Conservation (phyloP, 495 filamentous ascomycete genomes). For the Neurospora sp. region DNA sequence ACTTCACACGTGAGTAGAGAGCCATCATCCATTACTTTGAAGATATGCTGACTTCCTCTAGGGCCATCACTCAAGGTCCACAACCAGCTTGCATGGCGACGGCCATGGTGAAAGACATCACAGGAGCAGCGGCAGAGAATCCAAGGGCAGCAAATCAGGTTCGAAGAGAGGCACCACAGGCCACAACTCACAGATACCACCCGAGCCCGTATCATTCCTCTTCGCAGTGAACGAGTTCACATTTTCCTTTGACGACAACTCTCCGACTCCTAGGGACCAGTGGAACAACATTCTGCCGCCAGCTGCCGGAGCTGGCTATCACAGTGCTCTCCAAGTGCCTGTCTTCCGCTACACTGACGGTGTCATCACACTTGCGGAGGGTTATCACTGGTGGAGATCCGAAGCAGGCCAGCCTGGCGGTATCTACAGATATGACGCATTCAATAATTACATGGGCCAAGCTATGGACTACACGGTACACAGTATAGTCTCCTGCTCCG, state of each 20-base stretch:
- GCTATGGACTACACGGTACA: neutral
- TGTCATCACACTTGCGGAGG: neutral
- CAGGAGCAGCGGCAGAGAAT: neutral
- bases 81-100: neutral
- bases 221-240: slow-evolving; percentile 5
- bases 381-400: neutral
- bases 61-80: neutral
- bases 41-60: neutral
- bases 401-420: neutral
- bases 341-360: neutral
- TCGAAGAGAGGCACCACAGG: neutral
- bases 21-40: neutral
- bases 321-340: neutral
- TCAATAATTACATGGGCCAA: neutral
- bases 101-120: neutral
- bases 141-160: neutral
- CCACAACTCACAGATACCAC: fast-evolving
- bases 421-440: neutral
- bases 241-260: neutral
- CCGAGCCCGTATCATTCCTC: slow-evolving; percentile 11
- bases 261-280: neutral
- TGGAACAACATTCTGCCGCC: neutral
- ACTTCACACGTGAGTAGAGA: neutral
- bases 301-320: neutral
- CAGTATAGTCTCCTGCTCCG: neutral